phyloP scores from a whole-genome alignment of 495 filamentous ascomycete species.

The Staphylotrichum longicolle region DNA sequence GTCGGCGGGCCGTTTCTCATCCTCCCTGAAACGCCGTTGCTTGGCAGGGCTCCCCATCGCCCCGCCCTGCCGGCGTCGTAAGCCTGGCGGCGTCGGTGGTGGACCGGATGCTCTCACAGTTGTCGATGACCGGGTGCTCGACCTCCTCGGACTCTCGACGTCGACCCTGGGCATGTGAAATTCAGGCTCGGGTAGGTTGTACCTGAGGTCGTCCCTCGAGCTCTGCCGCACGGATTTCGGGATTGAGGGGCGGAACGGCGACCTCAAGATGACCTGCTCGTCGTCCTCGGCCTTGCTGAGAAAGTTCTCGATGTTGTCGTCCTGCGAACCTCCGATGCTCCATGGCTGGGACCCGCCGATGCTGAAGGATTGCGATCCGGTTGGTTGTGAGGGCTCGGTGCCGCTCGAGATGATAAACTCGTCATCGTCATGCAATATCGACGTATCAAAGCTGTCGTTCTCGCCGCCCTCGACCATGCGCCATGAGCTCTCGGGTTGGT shows the following conservation, averaged over 20 bases:
- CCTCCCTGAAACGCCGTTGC: constrained; percentile 10
- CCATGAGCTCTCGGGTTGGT: constrained; percentile 47
- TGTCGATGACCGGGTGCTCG: constrained; percentile 26
- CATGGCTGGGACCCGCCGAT: constrained; percentile 33
- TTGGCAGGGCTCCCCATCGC: constrained; percentile 15
- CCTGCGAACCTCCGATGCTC: constrained; percentile 44
- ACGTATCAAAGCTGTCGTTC: constrained; percentile 52
- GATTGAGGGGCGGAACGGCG: constrained; percentile 46
- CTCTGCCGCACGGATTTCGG: constrained; percentile 39
- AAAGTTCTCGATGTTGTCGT: constrained; percentile 47
- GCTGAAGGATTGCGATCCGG: constrained; percentile 35
- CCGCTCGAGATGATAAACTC: constrained; percentile 40
- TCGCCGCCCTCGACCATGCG: constrained; percentile 51
- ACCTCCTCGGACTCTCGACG: constrained; percentile 32
- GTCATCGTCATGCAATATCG: constrained; percentile 41
- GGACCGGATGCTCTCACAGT: constrained; percentile 20
- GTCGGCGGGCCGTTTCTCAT: neutral
- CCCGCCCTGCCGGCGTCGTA: constrained; percentile 29
- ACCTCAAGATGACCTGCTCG: constrained; percentile 42
- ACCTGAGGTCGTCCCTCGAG: constrained; percentile 35
- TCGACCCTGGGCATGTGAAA: constrained; percentile 46
- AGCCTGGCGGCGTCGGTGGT: constrained; percentile 22
- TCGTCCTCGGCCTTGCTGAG: constrained; percentile 42
- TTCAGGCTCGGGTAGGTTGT: constrained; percentile 37
- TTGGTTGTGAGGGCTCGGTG: constrained; percentile 38